Conservation (phyloP, 768 basidiomycete species). For the Pulveroboletus sp. region DNA sequence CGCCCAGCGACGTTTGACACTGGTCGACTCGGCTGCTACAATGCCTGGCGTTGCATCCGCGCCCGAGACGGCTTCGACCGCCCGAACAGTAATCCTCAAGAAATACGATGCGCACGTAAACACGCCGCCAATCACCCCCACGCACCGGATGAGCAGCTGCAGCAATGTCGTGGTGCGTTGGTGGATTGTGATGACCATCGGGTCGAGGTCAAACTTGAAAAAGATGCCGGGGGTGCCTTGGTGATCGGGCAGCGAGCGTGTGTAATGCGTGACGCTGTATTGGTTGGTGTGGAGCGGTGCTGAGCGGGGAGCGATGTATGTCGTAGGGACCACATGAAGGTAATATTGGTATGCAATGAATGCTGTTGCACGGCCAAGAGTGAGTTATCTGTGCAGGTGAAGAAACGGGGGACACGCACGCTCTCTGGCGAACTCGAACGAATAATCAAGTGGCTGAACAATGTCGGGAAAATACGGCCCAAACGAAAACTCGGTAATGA, state of each 20-base stretch:
- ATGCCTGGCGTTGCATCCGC: slow-evolving; percentile 50
- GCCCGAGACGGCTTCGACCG: slow-evolving; percentile 62
- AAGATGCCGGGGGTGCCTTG: slow-evolving; percentile 90
- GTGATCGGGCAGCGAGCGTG: slow-evolving; percentile 69
- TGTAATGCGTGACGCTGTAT: slow-evolving; percentile 95
- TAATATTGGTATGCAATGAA: slow-evolving; percentile 95
- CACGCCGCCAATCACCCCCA: slow-evolving; percentile 92
- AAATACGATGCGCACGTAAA: slow-evolving; percentile 85
- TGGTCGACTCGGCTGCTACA: slow-evolving; percentile 63
- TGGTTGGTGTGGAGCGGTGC: slow-evolving; percentile 71
- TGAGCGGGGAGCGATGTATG: slow-evolving; percentile 76
- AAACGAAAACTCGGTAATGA: slow-evolving; percentile 96
- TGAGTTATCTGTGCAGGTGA: neutral
- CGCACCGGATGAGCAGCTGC: slow-evolving; percentile 79
- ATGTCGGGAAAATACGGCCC: slow-evolving; percentile 96
- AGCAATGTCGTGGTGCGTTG: slow-evolving; percentile 84
- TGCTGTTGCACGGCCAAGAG: slow-evolving; percentile 42
- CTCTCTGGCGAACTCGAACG: slow-evolving; percentile 69
- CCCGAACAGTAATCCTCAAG: slow-evolving; percentile 58
- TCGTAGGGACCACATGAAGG: slow-evolving; percentile 93
- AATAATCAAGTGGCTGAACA: slow-evolving; percentile 89
- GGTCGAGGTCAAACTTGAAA: slow-evolving; percentile 98
- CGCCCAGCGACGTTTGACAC: slow-evolving; percentile 67
- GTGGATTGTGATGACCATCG: slow-evolving; percentile 78
- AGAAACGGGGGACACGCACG: slow-evolving; percentile 36